These are phyloP conservation scores for Aspergillus chevalieri DNA, from an alignment of 2,329 filamentous ascomycete genomes.

Conservation along the genomic window DNA sequence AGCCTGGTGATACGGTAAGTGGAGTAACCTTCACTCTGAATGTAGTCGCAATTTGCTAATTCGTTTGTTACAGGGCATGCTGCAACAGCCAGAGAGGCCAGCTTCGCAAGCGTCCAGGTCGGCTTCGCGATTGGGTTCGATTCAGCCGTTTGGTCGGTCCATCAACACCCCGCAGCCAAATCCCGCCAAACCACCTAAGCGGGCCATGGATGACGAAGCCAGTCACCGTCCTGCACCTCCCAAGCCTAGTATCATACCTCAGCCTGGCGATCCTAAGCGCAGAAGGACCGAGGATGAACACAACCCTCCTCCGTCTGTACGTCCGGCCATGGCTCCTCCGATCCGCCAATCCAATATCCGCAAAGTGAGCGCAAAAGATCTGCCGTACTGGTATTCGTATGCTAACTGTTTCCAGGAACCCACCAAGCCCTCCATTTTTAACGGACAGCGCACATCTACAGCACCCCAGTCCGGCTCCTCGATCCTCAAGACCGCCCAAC, in stretches of 20 bases:
- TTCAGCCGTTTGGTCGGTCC: constrained; percentile 54
- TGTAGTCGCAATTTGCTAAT: not conserved
- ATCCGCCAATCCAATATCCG: constrained; percentile 71
- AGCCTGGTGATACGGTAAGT: constrained; percentile 36
- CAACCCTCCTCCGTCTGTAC: constrained; percentile 55
- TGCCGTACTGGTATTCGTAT: not conserved
- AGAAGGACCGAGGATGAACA: constrained; percentile 70
- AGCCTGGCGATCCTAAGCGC: constrained; percentile 70
- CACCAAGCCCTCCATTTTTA: constrained; percentile 37
- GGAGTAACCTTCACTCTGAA: not conserved
- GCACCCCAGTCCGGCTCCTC: constrained; percentile 26
- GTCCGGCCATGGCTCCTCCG: constrained; percentile 71
- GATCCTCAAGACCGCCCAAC: constrained; percentile 42
- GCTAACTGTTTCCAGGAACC: constrained; percentile 18
- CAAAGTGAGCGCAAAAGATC: constrained; percentile 51
- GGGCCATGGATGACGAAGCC: constrained; percentile 60
- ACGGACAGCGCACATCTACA: constrained; percentile 29
- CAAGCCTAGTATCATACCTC: constrained; percentile 46
- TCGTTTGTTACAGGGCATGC: constrained; percentile 15
- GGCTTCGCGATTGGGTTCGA: constrained; percentile 40
- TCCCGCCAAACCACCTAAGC: constrained; percentile 68
- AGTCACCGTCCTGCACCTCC: constrained; percentile 36
- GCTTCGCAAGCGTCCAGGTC: constrained; percentile 40
- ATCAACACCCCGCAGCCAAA: constrained; percentile 59
- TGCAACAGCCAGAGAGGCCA: constrained; percentile 26